Conservation (phyloP, 108 stramenopile species). For the Chaetoceros tenuissimus region DNA sequence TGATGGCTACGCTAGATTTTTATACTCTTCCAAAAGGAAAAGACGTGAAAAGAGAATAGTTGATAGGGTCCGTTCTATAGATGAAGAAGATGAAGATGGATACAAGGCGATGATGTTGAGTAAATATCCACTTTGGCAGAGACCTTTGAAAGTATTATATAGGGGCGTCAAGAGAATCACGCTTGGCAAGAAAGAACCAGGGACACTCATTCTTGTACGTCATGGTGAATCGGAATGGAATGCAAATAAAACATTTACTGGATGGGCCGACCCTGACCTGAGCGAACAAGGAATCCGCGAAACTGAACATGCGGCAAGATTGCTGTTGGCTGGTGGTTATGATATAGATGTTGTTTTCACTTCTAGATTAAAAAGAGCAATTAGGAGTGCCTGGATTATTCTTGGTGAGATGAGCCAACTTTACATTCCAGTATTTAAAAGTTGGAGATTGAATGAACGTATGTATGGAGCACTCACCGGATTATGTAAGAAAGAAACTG, state of each 20-base stretch:
- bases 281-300: constrained; percentile 26
- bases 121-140: background rate
- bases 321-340: constrained; percentile 46
- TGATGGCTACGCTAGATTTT: constrained; percentile 3
- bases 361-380: constrained; percentile 62
- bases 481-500: constrained; percentile 52
- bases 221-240: constrained; percentile 42
- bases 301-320: constrained; percentile 38
- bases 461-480: constrained; percentile 75
- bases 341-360: constrained; percentile 68
- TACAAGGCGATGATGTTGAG: background rate
- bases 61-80: background rate
- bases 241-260: constrained; percentile 44
- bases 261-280: constrained; percentile 55
- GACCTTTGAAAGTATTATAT: background rate
- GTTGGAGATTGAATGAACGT: constrained; percentile 77
- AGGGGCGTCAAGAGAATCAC: background rate
- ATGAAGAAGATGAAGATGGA: background rate
- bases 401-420: constrained; percentile 80
- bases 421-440: constrained; percentile 66
- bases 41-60: background rate
- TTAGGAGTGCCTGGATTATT: constrained; percentile 55
- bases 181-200: constrained; percentile 23
- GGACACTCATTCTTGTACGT: constrained; percentile 41
- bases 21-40: background rate